A percentile compares a stretch with the other conserved stretches of the same genome.
These are phyloP conservation scores for Pythium periplocum DNA, from an alignment of 352 stramenopile species.

Conservation along the genomic window DNA sequence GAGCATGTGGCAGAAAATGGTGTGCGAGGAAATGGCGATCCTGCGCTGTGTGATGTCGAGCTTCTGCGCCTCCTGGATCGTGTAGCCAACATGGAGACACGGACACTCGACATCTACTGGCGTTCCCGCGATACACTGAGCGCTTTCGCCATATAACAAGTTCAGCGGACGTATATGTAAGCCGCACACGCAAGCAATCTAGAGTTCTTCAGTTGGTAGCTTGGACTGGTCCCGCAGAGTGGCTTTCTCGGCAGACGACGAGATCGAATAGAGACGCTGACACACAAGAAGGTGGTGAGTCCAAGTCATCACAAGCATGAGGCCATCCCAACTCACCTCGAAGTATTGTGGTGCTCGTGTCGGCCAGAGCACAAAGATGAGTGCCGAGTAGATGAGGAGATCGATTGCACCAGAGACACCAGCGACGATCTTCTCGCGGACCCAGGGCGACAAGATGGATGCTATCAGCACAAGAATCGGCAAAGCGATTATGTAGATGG, in stretches of 20 bases:
- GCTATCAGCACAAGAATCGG: constrained; percentile 65
- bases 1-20: no score
- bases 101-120: constrained; percentile 53
- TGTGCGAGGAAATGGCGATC: no score
- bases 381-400: constrained; percentile 42
- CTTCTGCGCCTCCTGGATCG: constrained; percentile 35
- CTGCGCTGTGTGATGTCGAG: constrained; percentile 34
- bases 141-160: constrained; percentile 29
- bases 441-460: constrained; percentile 72
- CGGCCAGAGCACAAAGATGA: constrained; percentile 71
- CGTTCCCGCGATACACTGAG: constrained; percentile 36
- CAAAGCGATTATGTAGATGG: constrained; percentile 62
- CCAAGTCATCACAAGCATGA: not conserved
- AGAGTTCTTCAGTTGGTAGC: constrained; percentile 62
- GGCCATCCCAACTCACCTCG: constrained; percentile 31
- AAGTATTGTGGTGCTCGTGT: constrained; percentile 69
- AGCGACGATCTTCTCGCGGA: constrained; percentile 70
- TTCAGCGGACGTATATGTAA: no score
- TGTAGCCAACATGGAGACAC: constrained; percentile 32
- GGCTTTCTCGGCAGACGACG: constrained; percentile 61
- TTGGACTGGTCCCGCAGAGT: constrained; percentile 46
- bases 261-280: constrained; percentile 67
- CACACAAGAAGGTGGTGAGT: not conserved
- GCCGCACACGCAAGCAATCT: not conserved
- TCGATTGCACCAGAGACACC: constrained; percentile 48